Base-by-base conservation (phyloP, 108 stramenopile species). In the Cyclotella cryptica region DNA sequence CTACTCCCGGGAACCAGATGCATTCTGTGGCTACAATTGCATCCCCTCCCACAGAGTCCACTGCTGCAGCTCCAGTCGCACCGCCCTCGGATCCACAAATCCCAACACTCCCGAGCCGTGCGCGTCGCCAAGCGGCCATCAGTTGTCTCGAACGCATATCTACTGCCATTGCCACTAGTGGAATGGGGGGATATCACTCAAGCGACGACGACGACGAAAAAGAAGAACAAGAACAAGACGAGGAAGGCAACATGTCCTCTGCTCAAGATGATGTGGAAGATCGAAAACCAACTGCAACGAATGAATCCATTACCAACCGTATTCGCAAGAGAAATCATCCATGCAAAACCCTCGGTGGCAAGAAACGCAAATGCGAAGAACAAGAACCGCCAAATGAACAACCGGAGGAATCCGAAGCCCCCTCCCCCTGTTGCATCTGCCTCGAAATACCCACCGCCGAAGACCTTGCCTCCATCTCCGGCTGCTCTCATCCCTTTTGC, bases 401-500 rank as follows among this genome's bases (percentile, higher is more conserved):
- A 18, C 49, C 49, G 8, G 49, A 19, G 8, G 18, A 51, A 51
- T 51, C 19, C 49, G 41, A 17, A 1, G 21, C 61, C 19, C 26
- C 66, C 4, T 27, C 75, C 49, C 69, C 67, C 22, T 95, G 94
- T 72, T 91, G 91, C 67, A 95, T 95, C 55, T 95, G 94, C 65
- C 86, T 95, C 76, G 81, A 84, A 39, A 74, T 74, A 66, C 88
- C 91, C 22, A 88, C 87, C 44, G 19, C 47, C 6, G 69, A 88
- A 18, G 89, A 93, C 22, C 52, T 89, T 0, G 84, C 90, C 9
- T 47, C 66, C 11, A 86, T 94, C n/a, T 75, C 88, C 68, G 88
- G 87, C 19, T 96, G 96, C 77, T 79, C 82, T 24, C 96, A 97
- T 61, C 75, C 65, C 1, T 96, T 90, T 78, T 97, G 96, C 81